Evolutionary conservation across 2,329 filamentous ascomycete genomes (phyloP), one percentile per base, ranked within the genome.

Genomic region (Scedosporium aurantiacum): DNA sequence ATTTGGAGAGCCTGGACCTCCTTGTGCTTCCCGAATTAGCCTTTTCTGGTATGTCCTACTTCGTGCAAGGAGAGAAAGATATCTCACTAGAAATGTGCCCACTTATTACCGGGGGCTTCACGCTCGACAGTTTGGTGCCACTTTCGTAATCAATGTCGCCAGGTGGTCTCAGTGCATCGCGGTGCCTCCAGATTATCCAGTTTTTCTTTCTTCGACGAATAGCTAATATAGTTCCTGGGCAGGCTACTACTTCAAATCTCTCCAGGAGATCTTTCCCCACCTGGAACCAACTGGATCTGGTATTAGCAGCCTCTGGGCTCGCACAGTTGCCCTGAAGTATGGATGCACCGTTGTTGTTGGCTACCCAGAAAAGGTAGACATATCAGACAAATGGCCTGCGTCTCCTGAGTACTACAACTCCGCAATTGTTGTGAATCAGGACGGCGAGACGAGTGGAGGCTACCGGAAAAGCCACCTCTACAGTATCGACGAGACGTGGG

Each of bases 221-320:
- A 3, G 32, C 32, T 37, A 37, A 37, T 8, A 12, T 37, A 2
- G 8, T 37, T 8, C 12, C 8, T 37, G 32, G 18, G 45, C 56
- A 81, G 85, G 87, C 41, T 90, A 89, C 74, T 88, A 88, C 69
- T 90, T 89, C 72, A 77, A 79, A 50, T 85, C 82, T 0, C 71
- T 86, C 8, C 73, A 79, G 47, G 78, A 86, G 25, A 88, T 90
- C 59, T 73, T 70, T 27, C 85, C 85, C 0, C 86, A 76, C 65
- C 78, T 90, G 2, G 87, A 90, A 68, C 81, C 80, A 1, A 81
- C 81, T 1, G 77, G 79, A 5, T 73, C 79, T 0, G 87, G 87
- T 0, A 79, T 84, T 56, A 83, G 79, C 40, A 83, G 85, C 0
- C 71, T 83, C 60, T 90, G 87, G 87, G 87, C 86, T 1, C 75